Evolutionary conservation across 495 filamentous ascomycete genomes (phyloP).

Genomic region (Aspergillus campestris): DNA sequence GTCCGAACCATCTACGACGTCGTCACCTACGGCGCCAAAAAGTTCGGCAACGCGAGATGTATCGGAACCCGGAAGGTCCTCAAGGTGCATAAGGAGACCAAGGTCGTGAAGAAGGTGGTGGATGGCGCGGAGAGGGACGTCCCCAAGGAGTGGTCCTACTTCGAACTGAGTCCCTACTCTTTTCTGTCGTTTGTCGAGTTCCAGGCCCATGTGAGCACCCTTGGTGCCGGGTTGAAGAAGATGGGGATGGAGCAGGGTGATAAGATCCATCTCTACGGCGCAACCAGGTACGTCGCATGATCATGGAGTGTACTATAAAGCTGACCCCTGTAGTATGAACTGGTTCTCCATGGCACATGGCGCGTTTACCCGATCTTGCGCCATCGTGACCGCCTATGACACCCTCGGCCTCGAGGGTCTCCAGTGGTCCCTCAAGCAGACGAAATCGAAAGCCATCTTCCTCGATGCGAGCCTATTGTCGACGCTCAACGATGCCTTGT

Average conservation of each 20-base stretch:
- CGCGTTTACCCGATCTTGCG: constrained; percentile 61
- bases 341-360: constrained; percentile 51
- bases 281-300: constrained; percentile 45
- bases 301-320: background rate
- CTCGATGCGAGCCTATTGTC: constrained; percentile 67
- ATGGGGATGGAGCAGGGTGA: constrained; percentile 59
- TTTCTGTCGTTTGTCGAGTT: constrained; percentile 73
- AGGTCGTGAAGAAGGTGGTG: constrained; percentile 79
- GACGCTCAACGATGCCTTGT: constrained; percentile 68
- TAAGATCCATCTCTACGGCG: constrained; percentile 68
- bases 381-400: constrained; percentile 87
- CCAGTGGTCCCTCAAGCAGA: constrained; percentile 71
- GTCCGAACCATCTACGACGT: constrained; percentile 68
- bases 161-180: constrained; percentile 68
- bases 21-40: constrained; percentile 55
- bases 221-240: constrained; percentile 61
- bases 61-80: constrained; percentile 65
- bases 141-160: constrained; percentile 80
- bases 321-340: constrained; percentile 32
- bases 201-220: constrained; percentile 50
- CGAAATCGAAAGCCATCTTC: constrained; percentile 70
- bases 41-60: constrained; percentile 71
- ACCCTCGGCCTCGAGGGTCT: constrained; percentile 77
- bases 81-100: constrained; percentile 66
- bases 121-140: constrained; percentile 70